Percentiles rank a stretch among this genome's conserved stretches.
Conservation (phyloP, 1,139 yeast genomes). For the Torulaspora pretoriensis region DNA sequence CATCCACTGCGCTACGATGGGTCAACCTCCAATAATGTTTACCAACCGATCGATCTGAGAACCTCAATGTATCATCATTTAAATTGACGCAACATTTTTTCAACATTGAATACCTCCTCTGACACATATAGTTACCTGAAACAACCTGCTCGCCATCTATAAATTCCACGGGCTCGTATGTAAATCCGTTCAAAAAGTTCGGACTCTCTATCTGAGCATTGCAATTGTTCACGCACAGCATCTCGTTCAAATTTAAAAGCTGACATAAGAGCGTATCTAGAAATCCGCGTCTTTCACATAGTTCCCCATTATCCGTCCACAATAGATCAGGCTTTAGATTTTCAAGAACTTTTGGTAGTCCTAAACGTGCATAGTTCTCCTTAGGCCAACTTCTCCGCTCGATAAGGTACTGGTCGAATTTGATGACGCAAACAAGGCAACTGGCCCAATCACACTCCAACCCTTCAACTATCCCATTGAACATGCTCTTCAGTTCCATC, state of each 20-base stretch:
- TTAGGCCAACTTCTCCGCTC: constrained; percentile 8
- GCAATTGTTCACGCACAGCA: constrained; percentile 11
- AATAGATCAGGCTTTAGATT: constrained; percentile 3
- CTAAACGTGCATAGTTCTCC: not conserved
- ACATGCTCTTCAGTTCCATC: constrained; percentile 6
- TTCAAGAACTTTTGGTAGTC: constrained; percentile 3
- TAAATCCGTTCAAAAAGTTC: constrained; percentile 14
- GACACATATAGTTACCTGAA: constrained; percentile 5
- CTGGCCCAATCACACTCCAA: constrained; percentile 1
- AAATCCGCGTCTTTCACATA: constrained; percentile 10
- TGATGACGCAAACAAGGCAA: constrained; percentile 10
- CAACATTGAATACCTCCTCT: constrained; percentile 4
- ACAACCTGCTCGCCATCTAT: not conserved
- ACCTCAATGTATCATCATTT: not conserved
- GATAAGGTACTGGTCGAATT: constrained; percentile 12
- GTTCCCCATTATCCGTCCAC: not conserved
- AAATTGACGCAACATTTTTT: not conserved
- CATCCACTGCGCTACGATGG: constrained; percentile 1
- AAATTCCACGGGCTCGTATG: constrained; percentile 1
- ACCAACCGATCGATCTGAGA: constrained; percentile 7
- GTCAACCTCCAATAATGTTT: constrained; percentile 6
- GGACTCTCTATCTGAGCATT: not conserved
- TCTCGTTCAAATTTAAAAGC: constrained; percentile 13
- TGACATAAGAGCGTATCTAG: constrained; percentile 15
- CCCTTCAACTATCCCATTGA: constrained; percentile 3